Evolutionary conservation across 805 yeast species (phyloP).

Genomic region (Wickerhamiella spandovensis): DNA sequence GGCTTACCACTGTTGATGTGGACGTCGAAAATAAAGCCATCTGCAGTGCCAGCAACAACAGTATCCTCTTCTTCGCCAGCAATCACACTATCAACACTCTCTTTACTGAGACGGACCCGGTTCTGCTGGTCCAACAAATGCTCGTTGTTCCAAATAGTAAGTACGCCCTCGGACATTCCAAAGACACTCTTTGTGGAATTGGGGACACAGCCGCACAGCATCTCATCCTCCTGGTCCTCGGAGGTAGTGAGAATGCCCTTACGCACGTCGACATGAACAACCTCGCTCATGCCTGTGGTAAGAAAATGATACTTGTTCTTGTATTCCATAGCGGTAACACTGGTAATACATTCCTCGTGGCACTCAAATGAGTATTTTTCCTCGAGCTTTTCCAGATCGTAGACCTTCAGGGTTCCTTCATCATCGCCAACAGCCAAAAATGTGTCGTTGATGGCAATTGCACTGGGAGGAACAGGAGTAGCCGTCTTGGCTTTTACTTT

Average conservation of each 20-base stretch:
- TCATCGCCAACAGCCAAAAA: constrained; percentile 42
- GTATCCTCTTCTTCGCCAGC: constrained; percentile 31
- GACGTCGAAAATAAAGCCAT: constrained; percentile 57
- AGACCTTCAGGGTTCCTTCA: constrained; percentile 49
- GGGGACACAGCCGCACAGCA: constrained; percentile 57
- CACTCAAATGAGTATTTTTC: constrained; percentile 37
- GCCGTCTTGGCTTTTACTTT: constrained; percentile 48
- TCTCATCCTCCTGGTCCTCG: constrained; percentile 89
- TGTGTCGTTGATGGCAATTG: constrained; percentile 21
- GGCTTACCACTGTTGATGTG: constrained; percentile 52
- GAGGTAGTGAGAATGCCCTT: constrained; percentile 52
- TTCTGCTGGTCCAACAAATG: constrained; percentile 54
- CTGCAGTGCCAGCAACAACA: constrained; percentile 45
- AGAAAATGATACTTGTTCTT: constrained; percentile 68
- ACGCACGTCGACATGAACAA: constrained; percentile 66
- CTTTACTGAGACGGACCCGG: constrained; percentile 50
- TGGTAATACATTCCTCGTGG: constrained; percentile 56
- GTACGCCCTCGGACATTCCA: constrained; percentile 84
- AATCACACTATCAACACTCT: constrained; percentile 57
- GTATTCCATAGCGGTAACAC: constrained; percentile 40
- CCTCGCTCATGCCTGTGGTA: constrained; percentile 69
- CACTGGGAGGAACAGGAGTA: constrained; percentile 17
- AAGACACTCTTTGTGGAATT: constrained; percentile 55
- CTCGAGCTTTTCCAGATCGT: constrained; percentile 42
- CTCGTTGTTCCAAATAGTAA: constrained; percentile 75